A percentile compares a stretch with the other conserved stretches of the same genome.
phyloP scores from a whole-genome alignment of 345 rosid genomes.

The Corchorus olitorius region DNA sequence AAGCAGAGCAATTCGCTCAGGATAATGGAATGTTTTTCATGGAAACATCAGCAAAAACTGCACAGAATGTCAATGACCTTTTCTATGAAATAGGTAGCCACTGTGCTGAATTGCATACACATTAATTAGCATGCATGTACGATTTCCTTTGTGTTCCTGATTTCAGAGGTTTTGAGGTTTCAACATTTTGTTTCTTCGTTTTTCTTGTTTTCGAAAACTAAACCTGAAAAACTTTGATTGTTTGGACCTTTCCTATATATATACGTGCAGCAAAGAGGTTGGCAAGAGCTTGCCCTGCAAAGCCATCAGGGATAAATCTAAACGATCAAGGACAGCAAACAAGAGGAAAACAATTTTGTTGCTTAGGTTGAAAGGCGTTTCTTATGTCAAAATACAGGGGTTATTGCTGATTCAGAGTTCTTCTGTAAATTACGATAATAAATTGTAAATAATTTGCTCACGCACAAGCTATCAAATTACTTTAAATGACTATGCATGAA shows the following conservation, averaged over 20 bases:
- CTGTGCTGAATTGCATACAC: no score
- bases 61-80: slow-evolving; percentile 70
- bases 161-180: not conserved
- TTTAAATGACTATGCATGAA: not conserved
- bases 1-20: slow-evolving; percentile 61
- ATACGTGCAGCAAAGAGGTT: slow-evolving; percentile 51
- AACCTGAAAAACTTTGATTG: not conserved
- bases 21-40: slow-evolving; percentile 60
- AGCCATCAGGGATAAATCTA: slow-evolving; percentile 45
- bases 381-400: not conserved
- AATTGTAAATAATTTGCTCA: slow-evolving; percentile 13
- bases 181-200: not conserved
- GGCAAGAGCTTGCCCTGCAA: slow-evolving; percentile 44
- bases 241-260: not conserved
- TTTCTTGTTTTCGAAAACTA: not conserved
- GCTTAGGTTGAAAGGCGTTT: slow-evolving; percentile 39
- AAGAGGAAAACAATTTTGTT: slow-evolving; percentile 48
- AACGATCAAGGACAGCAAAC: slow-evolving; percentile 32
- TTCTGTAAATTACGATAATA: not conserved
- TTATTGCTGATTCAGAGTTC: slow-evolving; percentile 1
- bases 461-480: not conserved
- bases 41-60: slow-evolving; percentile 74
- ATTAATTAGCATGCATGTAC: not conserved
- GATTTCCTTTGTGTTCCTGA: not conserved
- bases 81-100: slow-evolving; percentile 65